A percentile compares a stretch with the other conserved stretches of the same genome.
phyloP scores from a whole-genome alignment of 306 rosid genomes.

The Acacia acuminata region DNA sequence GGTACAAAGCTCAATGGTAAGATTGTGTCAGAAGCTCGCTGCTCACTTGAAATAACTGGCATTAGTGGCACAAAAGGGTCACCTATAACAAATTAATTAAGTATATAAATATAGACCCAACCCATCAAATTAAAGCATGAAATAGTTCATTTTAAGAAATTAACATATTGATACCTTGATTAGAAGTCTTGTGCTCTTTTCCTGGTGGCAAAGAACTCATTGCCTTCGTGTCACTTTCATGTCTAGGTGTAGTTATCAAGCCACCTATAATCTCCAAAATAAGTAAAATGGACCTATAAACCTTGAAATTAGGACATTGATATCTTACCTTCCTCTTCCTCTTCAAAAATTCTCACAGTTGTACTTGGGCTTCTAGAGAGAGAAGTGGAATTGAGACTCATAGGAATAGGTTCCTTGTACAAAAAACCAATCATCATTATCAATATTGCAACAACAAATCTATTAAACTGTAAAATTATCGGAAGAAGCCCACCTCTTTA shows the following conservation, averaged over 20 bases:
- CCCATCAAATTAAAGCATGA: too few species aligned
- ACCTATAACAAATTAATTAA: background rate
- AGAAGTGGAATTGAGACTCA: background rate
- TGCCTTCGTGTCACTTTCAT: too few species aligned
- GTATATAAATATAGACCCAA: background rate
- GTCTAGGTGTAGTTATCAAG: background rate
- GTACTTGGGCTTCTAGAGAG: background rate
- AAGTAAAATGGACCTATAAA: background rate
- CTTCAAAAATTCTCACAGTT: background rate
- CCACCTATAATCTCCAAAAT: background rate
- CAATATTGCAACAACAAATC: background rate
- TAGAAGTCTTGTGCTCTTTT: background rate
- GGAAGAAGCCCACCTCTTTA: background rate
- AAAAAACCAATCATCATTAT: background rate
- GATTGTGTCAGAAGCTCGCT: background rate
- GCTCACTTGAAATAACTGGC: background rate
- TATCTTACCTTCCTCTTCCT: background rate
- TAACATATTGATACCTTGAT: background rate
- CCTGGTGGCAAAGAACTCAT: background rate
- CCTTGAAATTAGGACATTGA: background rate
- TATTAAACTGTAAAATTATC: background rate
- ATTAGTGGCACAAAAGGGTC: background rate
- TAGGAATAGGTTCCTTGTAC: background rate
- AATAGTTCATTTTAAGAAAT: background rate
- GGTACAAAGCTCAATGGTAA: background rate